Conservation (phyloP, 1,139 yeast genomes). For the Kodamaea fungicola region DNA sequence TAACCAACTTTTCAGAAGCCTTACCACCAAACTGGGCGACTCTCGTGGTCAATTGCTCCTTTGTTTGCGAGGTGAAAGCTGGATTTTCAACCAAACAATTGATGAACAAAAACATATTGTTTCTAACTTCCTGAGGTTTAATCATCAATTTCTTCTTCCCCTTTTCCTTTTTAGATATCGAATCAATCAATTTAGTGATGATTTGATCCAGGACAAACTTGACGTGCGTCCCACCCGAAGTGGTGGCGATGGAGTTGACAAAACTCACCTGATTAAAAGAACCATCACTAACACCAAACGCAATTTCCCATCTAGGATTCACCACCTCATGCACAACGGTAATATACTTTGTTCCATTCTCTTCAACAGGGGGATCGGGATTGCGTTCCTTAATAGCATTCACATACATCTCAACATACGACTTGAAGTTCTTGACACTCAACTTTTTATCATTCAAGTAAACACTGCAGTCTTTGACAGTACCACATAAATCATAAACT, state of each 20-base stretch:
- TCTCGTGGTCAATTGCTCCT: constrained; percentile 91
- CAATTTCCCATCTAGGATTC: constrained; percentile 85
- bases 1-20: constrained; percentile 49
- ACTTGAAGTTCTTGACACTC: constrained; percentile 71
- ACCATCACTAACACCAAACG: constrained; percentile 91
- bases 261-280: constrained; percentile 91
- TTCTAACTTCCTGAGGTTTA: constrained; percentile 84
- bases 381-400: constrained; percentile 52
- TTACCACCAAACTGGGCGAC: constrained; percentile 86
- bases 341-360: constrained; percentile 32
- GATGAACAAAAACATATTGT: constrained; percentile 84
- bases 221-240: constrained; percentile 96
- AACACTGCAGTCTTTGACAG: constrained; percentile 82
- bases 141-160: constrained; percentile 70
- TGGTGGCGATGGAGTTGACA: constrained; percentile 96
- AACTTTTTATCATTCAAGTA: constrained; percentile 73
- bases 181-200: constrained; percentile 59
- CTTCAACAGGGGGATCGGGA: constrained; percentile 25
- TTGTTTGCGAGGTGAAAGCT: constrained; percentile 96
- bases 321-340: constrained; percentile 78
- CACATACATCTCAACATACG: constrained; percentile 86
- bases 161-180: constrained; percentile 71
- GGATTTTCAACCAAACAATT: constrained; percentile 96
- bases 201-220: constrained; percentile 83
- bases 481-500: constrained; percentile 93